Evolutionary conservation across 2,329 filamentous ascomycete species (phyloP).

Genomic region (Arthrobotrys sinensis): DNA sequence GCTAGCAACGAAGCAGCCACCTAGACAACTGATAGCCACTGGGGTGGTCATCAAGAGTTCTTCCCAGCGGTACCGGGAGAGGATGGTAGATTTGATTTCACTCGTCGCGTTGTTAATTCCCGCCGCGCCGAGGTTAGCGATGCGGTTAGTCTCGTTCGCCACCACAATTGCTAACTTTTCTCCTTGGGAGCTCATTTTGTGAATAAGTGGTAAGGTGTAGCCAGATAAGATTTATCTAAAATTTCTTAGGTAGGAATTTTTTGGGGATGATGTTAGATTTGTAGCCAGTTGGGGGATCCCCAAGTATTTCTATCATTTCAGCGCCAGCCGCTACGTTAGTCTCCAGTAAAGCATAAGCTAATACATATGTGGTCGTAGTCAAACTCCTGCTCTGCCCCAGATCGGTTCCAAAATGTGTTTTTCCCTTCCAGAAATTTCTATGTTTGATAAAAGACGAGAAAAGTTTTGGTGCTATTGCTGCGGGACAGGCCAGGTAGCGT

Average conservation of each 20-base stretch:
- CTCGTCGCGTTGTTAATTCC: constrained; percentile 63
- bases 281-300: no score
- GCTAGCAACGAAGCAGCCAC: constrained; percentile 25
- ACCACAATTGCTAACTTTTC: background rate
- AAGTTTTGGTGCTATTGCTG: no score
- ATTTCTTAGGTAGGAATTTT: background rate
- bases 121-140: constrained; percentile 64
- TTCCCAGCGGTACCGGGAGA: constrained; percentile 41
- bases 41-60: constrained; percentile 32
- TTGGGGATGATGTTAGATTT: no score
- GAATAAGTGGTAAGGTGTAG: background rate
- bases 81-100: constrained; percentile 27
- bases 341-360: no score
- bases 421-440: no score
- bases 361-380: no score
- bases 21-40: constrained; percentile 24
- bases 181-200: background rate
- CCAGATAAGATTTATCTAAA: background rate
- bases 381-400: no score
- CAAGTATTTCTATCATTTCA: no score
- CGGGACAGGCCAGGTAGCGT: no score
- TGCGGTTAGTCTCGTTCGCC: background rate
- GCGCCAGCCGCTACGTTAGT: no score
- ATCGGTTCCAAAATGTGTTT: no score
- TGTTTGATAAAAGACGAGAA: no score